Conservation (phyloP, 495 filamentous ascomycete genomes). For the Pyrenula aspistea region DNA sequence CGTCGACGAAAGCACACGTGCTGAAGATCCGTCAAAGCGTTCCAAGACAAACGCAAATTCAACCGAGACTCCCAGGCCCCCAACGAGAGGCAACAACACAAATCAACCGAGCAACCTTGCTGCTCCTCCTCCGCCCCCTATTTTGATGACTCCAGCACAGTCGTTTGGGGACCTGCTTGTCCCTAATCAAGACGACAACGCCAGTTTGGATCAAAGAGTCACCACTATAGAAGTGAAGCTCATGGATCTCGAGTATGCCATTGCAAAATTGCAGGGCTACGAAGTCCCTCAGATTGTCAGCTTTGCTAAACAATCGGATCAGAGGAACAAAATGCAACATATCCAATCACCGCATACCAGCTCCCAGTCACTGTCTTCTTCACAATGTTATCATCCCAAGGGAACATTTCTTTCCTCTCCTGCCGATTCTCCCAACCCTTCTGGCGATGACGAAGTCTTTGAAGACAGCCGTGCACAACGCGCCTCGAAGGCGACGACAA, state of each 20-base stretch:
- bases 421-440: not conserved
- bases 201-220: constrained; percentile 37
- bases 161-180: constrained; percentile 24
- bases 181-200: constrained; percentile 32
- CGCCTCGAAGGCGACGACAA: not conserved
- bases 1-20: constrained; percentile 3
- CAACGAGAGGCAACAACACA: not conserved
- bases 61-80: not conserved
- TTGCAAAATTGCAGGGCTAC: constrained; percentile 36
- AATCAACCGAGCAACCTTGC: not conserved
- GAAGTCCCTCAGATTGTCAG: not conserved
- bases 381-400: not conserved
- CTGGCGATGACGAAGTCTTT: not conserved
- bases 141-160: not conserved
- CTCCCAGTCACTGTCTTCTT: not conserved
- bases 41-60: not conserved
- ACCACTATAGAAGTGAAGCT: constrained; percentile 42
- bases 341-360: not conserved
- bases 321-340: not conserved
- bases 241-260: constrained; percentile 43
- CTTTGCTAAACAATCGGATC: not conserved
- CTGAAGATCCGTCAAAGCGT: not conserved
- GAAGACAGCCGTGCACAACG: not conserved
- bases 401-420: not conserved
- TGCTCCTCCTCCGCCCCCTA: constrained; percentile 2